These are phyloP conservation scores for Agrostemma githago DNA, from an alignment of 148 eudicot species.

Conservation along the genomic window DNA sequence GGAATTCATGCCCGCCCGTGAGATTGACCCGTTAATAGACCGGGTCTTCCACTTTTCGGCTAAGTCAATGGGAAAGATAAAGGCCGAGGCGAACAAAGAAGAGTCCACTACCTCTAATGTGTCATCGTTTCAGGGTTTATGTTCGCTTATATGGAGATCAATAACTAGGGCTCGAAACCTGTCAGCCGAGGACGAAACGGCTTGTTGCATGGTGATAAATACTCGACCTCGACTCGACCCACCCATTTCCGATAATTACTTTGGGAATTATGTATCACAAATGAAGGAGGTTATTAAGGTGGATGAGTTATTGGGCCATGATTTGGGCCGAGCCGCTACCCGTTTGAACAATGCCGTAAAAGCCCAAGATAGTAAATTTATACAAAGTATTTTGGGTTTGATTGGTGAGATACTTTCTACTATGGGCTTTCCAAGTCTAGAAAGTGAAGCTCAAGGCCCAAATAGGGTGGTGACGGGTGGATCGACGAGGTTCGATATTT, in stretches of 20 bases:
- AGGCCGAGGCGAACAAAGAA: constrained; percentile 37
- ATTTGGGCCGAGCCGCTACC: constrained; percentile 43
- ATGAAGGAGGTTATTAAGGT: constrained; percentile 20
- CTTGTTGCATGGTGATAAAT: constrained; percentile 52
- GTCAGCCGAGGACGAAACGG: constrained; percentile 32
- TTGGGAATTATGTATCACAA: constrained; percentile 51
- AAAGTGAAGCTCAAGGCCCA: not conserved
- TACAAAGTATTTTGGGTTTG: not conserved
- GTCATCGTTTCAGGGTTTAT: constrained; percentile 10
- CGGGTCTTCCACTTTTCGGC: constrained; percentile 60
- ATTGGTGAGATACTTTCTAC: not conserved
- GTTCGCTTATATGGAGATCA: constrained; percentile 8
- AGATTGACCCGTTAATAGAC: constrained; percentile 38
- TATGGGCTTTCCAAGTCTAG: not conserved
- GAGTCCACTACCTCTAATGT: constrained; percentile 14
- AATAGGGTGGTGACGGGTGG: not conserved
- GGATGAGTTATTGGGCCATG: constrained; percentile 46
- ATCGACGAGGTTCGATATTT: constrained; percentile 8
- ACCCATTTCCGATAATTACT: constrained; percentile 39
- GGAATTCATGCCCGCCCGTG: constrained; percentile 17
- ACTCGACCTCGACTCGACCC: constrained; percentile 56
- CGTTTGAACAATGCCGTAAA: constrained; percentile 32
- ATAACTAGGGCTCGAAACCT: constrained; percentile 24
- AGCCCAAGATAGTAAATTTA: constrained; percentile 31
- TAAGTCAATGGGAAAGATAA: constrained; percentile 39